Evolutionary conservation across 768 basidiomycete genomes (phyloP).

Genomic region (Baorangia bicolor): DNA sequence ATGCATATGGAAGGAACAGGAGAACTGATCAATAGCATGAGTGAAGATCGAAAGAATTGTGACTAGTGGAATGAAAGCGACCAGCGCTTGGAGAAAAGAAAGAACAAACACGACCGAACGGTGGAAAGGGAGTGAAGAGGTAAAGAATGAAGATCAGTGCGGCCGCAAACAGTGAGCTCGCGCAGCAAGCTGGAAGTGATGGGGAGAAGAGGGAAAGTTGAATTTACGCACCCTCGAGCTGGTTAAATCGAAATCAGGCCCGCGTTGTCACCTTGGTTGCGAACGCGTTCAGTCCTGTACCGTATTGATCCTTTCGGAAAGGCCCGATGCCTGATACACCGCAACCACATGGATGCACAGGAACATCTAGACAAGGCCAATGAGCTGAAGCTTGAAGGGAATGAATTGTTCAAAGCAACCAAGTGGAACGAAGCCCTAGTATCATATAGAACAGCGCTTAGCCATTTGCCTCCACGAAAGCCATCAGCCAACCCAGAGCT

Average conservation of each 20-base stretch:
- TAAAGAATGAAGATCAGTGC: neutral
- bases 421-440: constrained; percentile 71
- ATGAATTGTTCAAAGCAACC: constrained; percentile 62
- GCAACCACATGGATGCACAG: constrained; percentile 30
- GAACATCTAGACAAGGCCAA: constrained; percentile 50
- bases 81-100: constrained; percentile 50
- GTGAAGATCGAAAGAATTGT: constrained; percentile 2
- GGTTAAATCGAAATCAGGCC: neutral
- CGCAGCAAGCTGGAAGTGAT: constrained; percentile 12
- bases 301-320: neutral
- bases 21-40: constrained; percentile 42
- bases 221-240: neutral
- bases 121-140: too few species aligned
- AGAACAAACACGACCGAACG: constrained; percentile 25
- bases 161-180: constrained; percentile 5
- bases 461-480: constrained; percentile 54
- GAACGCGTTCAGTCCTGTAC: too few species aligned
- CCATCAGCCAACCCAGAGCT: constrained; percentile 18
- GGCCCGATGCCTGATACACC: neutral
- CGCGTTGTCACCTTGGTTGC: neutral
- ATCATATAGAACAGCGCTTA: constrained; percentile 69
- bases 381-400: constrained; percentile 73
- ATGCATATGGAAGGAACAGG: constrained; percentile 68
- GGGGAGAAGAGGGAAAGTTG: neutral
- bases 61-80: constrained; percentile 34